These are phyloP conservation scores for Xerocomus minutiporus DNA, from an alignment of 1,284 basidiomycete species.

Conservation along the genomic window DNA sequence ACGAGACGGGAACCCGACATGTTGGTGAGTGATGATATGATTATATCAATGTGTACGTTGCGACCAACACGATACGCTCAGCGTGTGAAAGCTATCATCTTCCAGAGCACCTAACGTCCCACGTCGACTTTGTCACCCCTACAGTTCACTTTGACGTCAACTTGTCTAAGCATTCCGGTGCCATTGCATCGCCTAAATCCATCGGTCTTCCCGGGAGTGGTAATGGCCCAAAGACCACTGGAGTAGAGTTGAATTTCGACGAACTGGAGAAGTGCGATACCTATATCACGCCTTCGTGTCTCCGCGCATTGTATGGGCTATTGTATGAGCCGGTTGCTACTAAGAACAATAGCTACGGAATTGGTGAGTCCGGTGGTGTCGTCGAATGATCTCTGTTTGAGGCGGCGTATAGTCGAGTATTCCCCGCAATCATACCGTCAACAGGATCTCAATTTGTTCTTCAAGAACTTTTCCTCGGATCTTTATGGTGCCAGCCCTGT, in stretches of 20 bases:
- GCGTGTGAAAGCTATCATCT: constrained; percentile 46
- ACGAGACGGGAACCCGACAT: constrained; percentile 33
- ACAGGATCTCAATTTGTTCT: constrained; percentile 45
- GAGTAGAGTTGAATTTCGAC: constrained; percentile 16
- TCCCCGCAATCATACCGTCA: constrained; percentile 46
- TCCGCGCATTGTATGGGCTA: constrained; percentile 45
- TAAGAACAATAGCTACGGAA: constrained; percentile 46
- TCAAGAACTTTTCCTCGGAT: constrained; percentile 32
- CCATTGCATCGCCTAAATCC: not conserved
- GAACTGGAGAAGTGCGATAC: constrained; percentile 39
- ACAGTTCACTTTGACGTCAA: constrained; percentile 41
- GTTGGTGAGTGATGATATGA: constrained; percentile 20
- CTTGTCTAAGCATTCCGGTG: constrained; percentile 18
- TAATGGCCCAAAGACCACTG: constrained; percentile 36
- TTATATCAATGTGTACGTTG: not conserved
- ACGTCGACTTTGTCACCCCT: constrained; percentile 46
- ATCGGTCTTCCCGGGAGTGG: constrained; percentile 32
- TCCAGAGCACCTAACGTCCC: constrained; percentile 37
- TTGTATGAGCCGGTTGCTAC: constrained; percentile 38
- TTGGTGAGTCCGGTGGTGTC: constrained; percentile 35
- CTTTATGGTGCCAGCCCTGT: constrained; percentile 36
- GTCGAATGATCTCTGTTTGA: constrained; percentile 1
- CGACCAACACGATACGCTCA: constrained; percentile 11
- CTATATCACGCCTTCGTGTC: constrained; percentile 43
- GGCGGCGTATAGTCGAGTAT: constrained; percentile 39